phyloP scores from a whole-genome alignment of 2,329 filamentous ascomycete species.

The Colletotrichum lentis region DNA sequence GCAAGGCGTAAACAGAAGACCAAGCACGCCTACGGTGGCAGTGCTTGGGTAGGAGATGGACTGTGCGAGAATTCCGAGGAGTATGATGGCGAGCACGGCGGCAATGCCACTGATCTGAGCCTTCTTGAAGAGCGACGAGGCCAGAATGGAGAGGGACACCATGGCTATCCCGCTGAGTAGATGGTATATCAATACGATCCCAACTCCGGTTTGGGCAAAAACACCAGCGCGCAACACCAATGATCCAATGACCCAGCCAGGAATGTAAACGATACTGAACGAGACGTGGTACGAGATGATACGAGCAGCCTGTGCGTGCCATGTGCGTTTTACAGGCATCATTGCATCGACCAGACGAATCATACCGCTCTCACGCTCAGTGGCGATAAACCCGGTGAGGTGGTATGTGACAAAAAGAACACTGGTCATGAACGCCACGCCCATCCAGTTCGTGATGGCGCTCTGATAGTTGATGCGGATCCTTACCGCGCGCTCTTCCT shows the following conservation, averaged over 20 bases:
- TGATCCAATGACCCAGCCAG: constrained; percentile 82
- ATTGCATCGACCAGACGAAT: constrained; percentile 89
- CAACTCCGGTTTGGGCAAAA: constrained; percentile 69
- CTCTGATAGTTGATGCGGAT: constrained; percentile 77
- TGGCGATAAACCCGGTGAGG: constrained; percentile 83
- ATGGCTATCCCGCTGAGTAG: constrained; percentile 79
- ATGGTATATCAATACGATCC: constrained; percentile 76
- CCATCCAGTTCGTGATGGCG: constrained; percentile 78
- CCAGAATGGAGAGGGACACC: constrained; percentile 81
- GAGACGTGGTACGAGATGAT: constrained; percentile 81
- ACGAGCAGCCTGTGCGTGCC: constrained; percentile 81
- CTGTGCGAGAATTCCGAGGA: constrained; percentile 85
- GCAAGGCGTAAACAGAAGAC: constrained; percentile 84
- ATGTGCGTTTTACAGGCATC: constrained; percentile 78
- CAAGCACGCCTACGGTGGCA: constrained; percentile 72
- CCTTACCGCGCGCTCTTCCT: constrained; percentile 69
- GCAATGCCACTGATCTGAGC: constrained; percentile 88
- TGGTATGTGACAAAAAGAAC: constrained; percentile 87
- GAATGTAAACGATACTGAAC: constrained; percentile 81
- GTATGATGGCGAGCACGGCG: constrained; percentile 73
- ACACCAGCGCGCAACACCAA: constrained; percentile 69
- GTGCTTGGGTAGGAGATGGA: constrained; percentile 70
- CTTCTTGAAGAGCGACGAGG: constrained; percentile 84
- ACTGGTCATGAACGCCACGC: constrained; percentile 79
- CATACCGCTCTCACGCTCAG: constrained; percentile 87